These are phyloP conservation scores for Rhodamnia rubescens DNA, from an alignment of 345 rosid genomes.

Conservation along the genomic window DNA sequence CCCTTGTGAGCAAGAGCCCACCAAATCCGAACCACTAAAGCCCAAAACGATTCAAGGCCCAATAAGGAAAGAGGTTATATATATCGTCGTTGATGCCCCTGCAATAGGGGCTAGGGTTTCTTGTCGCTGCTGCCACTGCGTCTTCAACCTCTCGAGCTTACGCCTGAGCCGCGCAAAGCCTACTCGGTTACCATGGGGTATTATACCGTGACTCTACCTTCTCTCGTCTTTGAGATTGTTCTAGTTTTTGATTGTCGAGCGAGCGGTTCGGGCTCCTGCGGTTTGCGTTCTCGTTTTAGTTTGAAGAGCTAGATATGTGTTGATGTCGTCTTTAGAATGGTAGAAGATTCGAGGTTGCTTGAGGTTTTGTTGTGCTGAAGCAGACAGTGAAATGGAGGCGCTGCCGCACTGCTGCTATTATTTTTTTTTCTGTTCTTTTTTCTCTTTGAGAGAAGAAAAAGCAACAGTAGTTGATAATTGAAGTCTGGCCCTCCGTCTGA, in stretches of 20 bases:
- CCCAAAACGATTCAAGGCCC: background rate
- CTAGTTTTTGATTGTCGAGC: background rate
- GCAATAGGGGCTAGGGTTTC: background rate
- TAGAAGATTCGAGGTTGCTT: background rate
- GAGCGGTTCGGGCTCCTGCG: background rate
- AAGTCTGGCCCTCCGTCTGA: background rate
- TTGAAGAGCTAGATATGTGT: background rate
- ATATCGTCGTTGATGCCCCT: background rate
- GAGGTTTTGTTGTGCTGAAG: background rate
- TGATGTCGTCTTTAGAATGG: fast-evolving
- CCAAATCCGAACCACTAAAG: background rate
- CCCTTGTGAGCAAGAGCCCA: background rate
- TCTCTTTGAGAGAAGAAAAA: background rate
- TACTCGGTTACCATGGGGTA: background rate
- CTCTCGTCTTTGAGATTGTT: background rate
- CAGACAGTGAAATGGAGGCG: background rate
- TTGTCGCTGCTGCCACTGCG: background rate
- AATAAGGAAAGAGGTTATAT: no score
- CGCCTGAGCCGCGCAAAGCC: background rate
- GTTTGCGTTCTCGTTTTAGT: background rate
- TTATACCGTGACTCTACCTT: background rate
- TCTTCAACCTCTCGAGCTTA: background rate
- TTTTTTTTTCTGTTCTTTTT: background rate
- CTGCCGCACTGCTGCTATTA: background rate
- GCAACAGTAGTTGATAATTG: background rate